Evolutionary conservation across 345 rosid genomes (phyloP).

Genomic region (Brassica rapa): DNA sequence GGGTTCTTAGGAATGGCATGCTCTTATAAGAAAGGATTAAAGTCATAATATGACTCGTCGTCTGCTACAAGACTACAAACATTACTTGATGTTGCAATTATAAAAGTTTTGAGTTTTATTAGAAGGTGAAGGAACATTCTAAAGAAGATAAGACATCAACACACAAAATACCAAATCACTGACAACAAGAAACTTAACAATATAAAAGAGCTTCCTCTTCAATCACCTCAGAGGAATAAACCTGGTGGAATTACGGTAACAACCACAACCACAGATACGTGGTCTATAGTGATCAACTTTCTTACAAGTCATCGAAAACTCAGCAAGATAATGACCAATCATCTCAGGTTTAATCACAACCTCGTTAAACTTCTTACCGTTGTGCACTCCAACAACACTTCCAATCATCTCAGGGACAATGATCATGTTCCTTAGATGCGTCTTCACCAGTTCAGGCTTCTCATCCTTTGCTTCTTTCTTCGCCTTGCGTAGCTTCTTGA

Average conservation of each 20-base stretch:
- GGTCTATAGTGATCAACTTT: constrained; percentile 69
- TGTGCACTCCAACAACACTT: constrained; percentile 43
- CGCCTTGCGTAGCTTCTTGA: constrained; percentile 45
- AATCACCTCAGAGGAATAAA: constrained; percentile 66
- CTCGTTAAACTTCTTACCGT: constrained; percentile 71
- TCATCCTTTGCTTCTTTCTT: constrained; percentile 35
- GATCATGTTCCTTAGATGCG: constrained; percentile 74
- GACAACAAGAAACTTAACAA: not conserved
- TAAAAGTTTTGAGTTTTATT: not conserved
- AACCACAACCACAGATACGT: constrained; percentile 49
- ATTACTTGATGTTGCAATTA: not conserved
- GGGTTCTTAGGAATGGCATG: not conserved
- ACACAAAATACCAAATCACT: no score
- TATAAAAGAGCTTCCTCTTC: not conserved
- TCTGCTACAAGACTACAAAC: not conserved
- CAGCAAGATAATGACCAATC: constrained; percentile 68
- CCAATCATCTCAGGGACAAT: constrained; percentile 63
- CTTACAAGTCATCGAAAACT: constrained; percentile 58
- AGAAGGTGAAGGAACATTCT: not conserved
- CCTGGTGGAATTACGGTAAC: constrained; percentile 73
- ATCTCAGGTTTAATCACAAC: constrained; percentile 73
- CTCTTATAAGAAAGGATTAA: not conserved
- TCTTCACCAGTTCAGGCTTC: constrained; percentile 58
- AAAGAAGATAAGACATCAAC: not conserved
- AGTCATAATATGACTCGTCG: not conserved